Evolutionary conservation across 2,329 filamentous ascomycete species (phyloP), one percentile per base, ranked within the genome.

Genomic region (Aureobasidium namibiae): DNA sequence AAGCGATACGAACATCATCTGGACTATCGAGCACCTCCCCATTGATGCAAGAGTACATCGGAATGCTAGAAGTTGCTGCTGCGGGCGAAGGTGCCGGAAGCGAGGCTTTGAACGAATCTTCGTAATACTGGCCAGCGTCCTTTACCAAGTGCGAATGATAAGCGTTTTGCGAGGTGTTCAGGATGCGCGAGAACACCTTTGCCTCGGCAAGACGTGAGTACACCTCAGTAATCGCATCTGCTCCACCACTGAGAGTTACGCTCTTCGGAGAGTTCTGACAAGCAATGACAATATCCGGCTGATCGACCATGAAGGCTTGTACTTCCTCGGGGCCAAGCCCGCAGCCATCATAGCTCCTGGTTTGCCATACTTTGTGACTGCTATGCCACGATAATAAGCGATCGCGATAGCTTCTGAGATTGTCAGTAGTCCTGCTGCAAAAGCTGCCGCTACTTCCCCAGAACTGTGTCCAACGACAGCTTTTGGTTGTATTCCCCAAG

Each of bases 281-380:
- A 8, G 29, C 45, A 14, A 49, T 21, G 7, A 49, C 29, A 8
- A 49, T 3, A 14, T 33, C 45, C 7, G 45, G 29, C 29, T 48
- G 45, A 48, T 48, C 4, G 2, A 14, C 7, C 2, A 33, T 18
- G n/a, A 13, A 33, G 21, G 10, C 9, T 4, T 13, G 8, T 2
- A 48, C 29, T 21, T 48, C 29, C 5, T 21, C 29, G 14, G 45
- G 13, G 6, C 45, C 45, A 6, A 65, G 39, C 67, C 67, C 14
- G 68, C 68, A 26, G 70, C 68, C 60, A 70, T 34, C 74, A 76
- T 76, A 0, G 67, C 65, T 21, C 71, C 74, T 8, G 41, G 26
- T 16, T 21, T 38, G 4, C 16, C 29, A 29, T 41, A 2, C 24
- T 41, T 41, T 3, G 3, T 39, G 14, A 63, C 36, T 10, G 36